Percentiles rank a stretch among this genome's conserved stretches.
phyloP scores from a whole-genome alignment of 208 protist genomes.

The Kentomonas sorsogonicus region DNA sequence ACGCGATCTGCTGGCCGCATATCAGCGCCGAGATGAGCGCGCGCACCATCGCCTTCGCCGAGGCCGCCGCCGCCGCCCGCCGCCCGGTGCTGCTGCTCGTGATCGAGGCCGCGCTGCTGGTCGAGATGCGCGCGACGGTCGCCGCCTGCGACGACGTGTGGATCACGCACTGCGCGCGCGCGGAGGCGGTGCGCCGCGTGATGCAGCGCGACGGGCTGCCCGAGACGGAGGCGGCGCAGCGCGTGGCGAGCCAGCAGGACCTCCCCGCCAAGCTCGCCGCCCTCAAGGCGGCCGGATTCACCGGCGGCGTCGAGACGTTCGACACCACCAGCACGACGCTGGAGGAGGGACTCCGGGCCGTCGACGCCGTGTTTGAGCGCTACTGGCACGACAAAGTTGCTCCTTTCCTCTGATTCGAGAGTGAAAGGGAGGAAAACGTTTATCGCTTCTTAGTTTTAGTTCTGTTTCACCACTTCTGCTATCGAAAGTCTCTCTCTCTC shows the following conservation, averaged over 20 bases:
- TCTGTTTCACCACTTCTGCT: not conserved
- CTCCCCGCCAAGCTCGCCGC: constrained; percentile 21
- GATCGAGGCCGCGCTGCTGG: constrained; percentile 70
- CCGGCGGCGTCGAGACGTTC: constrained; percentile 34
- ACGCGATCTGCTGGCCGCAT: constrained; percentile 68
- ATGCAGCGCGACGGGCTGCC: constrained; percentile 37
- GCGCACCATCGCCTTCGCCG: not conserved
- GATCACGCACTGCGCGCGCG: constrained; percentile 50
- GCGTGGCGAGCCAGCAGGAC: constrained; percentile 38
- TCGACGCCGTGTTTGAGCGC: constrained; percentile 32
- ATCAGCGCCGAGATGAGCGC: constrained; percentile 37
- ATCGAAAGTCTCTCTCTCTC: not conserved
- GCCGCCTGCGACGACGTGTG: constrained; percentile 54
- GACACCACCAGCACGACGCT: constrained; percentile 49
- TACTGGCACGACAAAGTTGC: constrained; percentile 45
- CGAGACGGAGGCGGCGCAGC: constrained; percentile 30
- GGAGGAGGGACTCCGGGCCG: constrained; percentile 35
- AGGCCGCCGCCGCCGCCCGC: not conserved
- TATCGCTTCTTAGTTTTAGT: not conserved
- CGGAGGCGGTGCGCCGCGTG: constrained; percentile 37
- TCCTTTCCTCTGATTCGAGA: not conserved
- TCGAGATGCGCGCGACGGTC: constrained; percentile 32
- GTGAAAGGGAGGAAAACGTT: not conserved
- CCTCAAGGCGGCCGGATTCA: constrained; percentile 20
- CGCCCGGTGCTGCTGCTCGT: constrained; percentile 37